A percentile compares a stretch with the other conserved stretches of the same genome.
These are phyloP conservation scores for Forsythia suspensa DNA, from an alignment of 257 asterid species.

Conservation along the genomic window DNA sequence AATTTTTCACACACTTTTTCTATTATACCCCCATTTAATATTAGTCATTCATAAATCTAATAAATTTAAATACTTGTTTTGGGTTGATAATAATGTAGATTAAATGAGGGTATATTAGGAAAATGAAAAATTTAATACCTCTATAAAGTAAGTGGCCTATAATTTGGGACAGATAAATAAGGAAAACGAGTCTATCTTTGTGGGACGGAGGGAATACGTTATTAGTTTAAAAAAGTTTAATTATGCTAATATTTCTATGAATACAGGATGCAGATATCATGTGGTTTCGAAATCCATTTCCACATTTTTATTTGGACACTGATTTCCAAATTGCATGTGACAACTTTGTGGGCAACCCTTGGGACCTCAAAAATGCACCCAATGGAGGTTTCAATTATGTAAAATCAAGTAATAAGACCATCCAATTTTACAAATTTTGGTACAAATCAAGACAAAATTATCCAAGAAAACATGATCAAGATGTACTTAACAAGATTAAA, in stretches of 20 bases:
- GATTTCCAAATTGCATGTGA: constrained; percentile 58
- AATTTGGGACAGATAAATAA: no score
- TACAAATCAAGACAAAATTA: constrained; percentile 29
- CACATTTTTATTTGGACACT: constrained; percentile 39
- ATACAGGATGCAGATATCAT: constrained; percentile 58
- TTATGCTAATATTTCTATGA: background rate
- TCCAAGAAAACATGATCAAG: constrained; percentile 51
- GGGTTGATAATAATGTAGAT: no score
- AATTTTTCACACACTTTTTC: no score
- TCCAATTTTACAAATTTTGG: constrained; percentile 58
- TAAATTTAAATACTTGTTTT: no score
- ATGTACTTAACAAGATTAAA: constrained; percentile 49
- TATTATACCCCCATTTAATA: no score
- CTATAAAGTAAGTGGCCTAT: no score
- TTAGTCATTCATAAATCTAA: no score
- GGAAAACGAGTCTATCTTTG: no score
- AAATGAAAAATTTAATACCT: no score
- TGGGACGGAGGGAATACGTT: no score
- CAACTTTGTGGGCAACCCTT: constrained; percentile 22
- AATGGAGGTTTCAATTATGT: constrained; percentile 56
- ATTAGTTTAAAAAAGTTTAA: no score
- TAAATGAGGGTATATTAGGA: no score
- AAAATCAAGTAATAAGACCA: constrained; percentile 38
- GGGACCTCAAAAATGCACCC: constrained; percentile 36
- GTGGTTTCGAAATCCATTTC: constrained; percentile 59